These are phyloP conservation scores for Tritrichomonas musculus DNA, from an alignment of 208 protist species.

Conservation along the genomic window DNA sequence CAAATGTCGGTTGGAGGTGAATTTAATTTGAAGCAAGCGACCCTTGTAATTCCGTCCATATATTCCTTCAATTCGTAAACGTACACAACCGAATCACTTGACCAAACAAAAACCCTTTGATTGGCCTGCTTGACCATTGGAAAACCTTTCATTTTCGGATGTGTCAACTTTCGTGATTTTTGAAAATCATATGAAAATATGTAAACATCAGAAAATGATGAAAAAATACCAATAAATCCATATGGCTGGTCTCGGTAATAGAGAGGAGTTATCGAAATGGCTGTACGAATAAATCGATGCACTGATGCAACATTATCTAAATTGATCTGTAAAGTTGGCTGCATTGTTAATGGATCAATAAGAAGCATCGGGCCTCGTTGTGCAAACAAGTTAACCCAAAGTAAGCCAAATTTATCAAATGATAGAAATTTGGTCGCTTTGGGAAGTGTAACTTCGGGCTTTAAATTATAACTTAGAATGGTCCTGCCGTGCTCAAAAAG, in stretches of 20 bases:
- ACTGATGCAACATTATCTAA: not conserved
- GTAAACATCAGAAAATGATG: not conserved
- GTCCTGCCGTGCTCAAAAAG: not conserved
- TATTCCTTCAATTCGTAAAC: no score
- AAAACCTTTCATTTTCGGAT: not conserved
- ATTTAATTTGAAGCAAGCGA: no score
- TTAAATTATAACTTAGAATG: not conserved
- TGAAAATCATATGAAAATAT: not conserved
- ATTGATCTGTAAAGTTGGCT: not conserved
- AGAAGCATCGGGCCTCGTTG: not conserved
- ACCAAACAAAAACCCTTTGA: not conserved
- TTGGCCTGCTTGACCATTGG: not conserved
- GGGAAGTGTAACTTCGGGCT: not conserved
- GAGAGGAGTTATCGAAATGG: not conserved
- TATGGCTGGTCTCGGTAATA: not conserved
- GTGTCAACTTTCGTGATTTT: not conserved
- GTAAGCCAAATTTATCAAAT: not conserved
- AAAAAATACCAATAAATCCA: not conserved
- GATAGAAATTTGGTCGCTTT: not conserved
- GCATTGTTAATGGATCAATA: not conserved
- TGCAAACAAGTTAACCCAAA: not conserved
- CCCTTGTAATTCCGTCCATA: no score
- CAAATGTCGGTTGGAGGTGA: no score
- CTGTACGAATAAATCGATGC: not conserved
- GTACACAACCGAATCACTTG: not conserved